Base-by-base conservation (phyloP, 2,329 filamentous ascomycete genomes). In the Beauveria australis region DNA sequence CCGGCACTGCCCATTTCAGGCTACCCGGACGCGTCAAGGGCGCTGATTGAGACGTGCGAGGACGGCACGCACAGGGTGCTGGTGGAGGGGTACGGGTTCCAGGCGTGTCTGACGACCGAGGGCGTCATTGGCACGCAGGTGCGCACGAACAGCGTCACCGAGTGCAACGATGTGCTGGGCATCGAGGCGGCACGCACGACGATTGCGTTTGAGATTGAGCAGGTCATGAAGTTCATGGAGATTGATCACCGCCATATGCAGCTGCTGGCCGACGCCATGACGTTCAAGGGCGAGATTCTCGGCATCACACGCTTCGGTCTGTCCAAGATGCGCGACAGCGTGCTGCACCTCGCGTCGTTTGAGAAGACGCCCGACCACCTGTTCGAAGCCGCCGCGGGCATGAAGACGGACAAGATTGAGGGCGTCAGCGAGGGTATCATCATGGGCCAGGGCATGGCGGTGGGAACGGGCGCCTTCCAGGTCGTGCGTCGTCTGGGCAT, bases 231-330 rank as follows among this genome's bases (percentile, higher is more conserved):
- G 41, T 86, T 88, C 72, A 97, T 99, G 92, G 87, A 85, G 73
- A 97, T 99, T 69, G 94, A 99, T 75, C 93, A 92, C 49, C 89
- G 94, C 60, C 94, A 99, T 77, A 97, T 99, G 92, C 89, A 97
- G 72, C 83, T 99, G 19, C 84, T 99, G 1, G 93, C 94, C 12
- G 94, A 99, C 70, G 92, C 97, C 59, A 99, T 99, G 94, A 97
- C 94, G 1, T 97, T 93, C 81, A 97, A 97, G 78, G 94, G 94
- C 55, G 93, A 97, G 67, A 90, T 99, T 0, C 82, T 97, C 19
- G 94, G 94, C 56, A 99, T 99, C 71, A 99, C 94, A 2, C 88
- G 94, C 37, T 97, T 97, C 73, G 94, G 94, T 56, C 81, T 99
- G 28, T 89, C 92, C 61, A 99, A 97, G 80, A 97, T 96, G 89